Percentiles rank a stretch among this genome's conserved stretches.
Evolutionary conservation across 495 filamentous ascomycete genomes (phyloP).

Genomic region (Lophiotrema nucula): DNA sequence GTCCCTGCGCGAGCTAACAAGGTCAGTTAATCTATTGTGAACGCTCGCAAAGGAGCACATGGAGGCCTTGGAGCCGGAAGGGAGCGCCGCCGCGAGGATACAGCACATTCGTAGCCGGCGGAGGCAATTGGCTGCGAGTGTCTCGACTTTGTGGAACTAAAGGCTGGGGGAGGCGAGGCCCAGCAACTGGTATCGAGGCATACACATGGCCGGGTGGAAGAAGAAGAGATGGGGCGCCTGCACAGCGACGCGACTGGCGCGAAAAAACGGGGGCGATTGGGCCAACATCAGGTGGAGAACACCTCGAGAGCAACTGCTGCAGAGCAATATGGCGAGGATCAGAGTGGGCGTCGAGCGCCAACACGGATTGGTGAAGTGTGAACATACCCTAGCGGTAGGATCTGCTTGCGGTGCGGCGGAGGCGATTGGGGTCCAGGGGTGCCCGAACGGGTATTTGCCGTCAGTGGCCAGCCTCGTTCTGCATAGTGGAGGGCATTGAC

Average conservation of each 20-base stretch:
- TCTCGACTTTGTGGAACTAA: neutral
- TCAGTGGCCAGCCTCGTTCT: slow-evolving; percentile 1
- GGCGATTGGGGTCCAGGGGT: slow-evolving; percentile 1
- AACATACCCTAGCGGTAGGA: neutral
- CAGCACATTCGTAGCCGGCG: slow-evolving; percentile 2
- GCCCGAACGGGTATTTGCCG: slow-evolving; percentile 1
- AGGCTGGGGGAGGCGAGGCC: neutral
- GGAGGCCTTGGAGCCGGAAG: too few relatives aligned
- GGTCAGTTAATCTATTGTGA: slow-evolving; percentile 4
- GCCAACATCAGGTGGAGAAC: neutral
- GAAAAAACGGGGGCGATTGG: slow-evolving; percentile 5
- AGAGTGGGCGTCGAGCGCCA: neutral
- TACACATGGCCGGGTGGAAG: neutral
- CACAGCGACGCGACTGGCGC: neutral
- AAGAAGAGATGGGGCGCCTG: neutral
- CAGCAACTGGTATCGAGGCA: neutral
- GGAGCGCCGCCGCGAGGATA: too few relatives aligned
- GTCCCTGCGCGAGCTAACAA: slow-evolving; percentile 6
- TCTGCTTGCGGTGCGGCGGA: neutral
- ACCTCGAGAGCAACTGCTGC: neutral
- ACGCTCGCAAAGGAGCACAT: neutral
- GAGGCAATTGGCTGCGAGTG: neutral
- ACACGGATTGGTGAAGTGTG: slow-evolving; percentile 6
- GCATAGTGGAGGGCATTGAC: neutral
- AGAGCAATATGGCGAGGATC: slow-evolving; percentile 8